Base-by-base conservation (phyloP, 805 yeast genomes). In the Yarrowia sp. region DNA sequence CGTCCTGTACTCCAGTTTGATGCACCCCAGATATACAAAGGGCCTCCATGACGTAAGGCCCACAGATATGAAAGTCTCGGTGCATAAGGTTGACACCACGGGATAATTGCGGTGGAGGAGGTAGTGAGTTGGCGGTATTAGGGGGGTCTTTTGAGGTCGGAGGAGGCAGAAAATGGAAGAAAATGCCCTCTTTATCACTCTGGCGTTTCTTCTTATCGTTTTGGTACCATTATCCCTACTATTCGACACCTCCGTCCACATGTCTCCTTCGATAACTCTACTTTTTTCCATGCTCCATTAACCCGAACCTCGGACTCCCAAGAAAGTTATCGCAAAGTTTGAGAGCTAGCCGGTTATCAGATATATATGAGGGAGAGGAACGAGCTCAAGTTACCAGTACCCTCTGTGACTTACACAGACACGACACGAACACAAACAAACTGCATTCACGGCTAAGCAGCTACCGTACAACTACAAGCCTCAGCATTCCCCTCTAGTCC, bases 11-110 rank as follows among this genome's bases (percentile, higher is more conserved):
- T 33, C 44, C 44, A 36, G 33, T 30, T 52, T 36, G 43, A 47
- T 9, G 46, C 40, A 55, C 61, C 44, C 46, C 46, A 13, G 61
- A 40, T 55, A 40, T 55, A 40, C 19, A 24, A 47, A 55, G 58
- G 58, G 20, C 58, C 33, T 17, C 58, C 58, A 55, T 55, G 61
- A 55, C 61, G 61, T 55, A 55, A 24, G 46, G 30, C 30, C 30
- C 30, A 24, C 30, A 24, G 24, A 39, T 15, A 55, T 55, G 61
- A 55, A 55, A 55, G 61, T 55, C 24, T 55, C 30, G 9, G 15
- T 34, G 56, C 30, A 12, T 50, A 17, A 17, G 30, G 42, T 50
- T 50, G 8, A 9, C n/a, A 24, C 47, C 5, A 43, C 47, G 47
- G 47, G 47, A 43, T 17, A 43, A 43, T 43, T 43, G 17, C 47